Evolutionary conservation across 305 asterid species (phyloP), one percentile per base, ranked within the genome.

Genomic region (Coffea humblotiana): DNA sequence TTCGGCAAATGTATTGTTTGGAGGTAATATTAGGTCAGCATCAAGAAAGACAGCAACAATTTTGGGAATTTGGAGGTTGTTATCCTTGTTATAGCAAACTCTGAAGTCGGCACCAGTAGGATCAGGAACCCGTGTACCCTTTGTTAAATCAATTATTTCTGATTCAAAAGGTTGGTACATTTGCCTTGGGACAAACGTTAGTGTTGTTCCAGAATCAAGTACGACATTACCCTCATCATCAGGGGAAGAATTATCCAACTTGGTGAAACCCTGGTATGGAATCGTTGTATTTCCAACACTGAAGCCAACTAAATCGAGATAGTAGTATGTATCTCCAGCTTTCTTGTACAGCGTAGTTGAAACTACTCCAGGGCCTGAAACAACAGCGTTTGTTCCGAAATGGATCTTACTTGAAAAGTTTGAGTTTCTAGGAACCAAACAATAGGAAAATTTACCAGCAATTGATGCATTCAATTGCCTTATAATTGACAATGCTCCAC

Each of bases 141-240:
- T 51, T 5, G 89, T 82, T 1, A 75, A 48, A 7, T 37, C 48
- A 4, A 2, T 64, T 9, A 90, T 4, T 0, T 81, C 77, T 14
- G 88, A n/a, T 47, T 85, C 89, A 25, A 89, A 52, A 0, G 64
- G 75, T 0, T 35, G 15, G 77, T 90, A 89, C 0, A 87, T 2
- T 0, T 77, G 79, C 2, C 37, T 0, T 0, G 90, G 91, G 15
- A 93, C 52, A 14, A 82, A 84, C 0, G 92, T 90, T 69, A 90
- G 32, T 0, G 85, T 85, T 0, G 89, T 85, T 18, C 92, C 92
- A 0, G 92, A 87, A 82, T 89, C 90, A 40, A 87, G 85, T 14
- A 85, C 72, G 13, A 89, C 82, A 45, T 89, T 85, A 0, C 86
- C 89, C 10, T 0, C 8, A 18, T 7, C 21, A 4, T 25, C 0